These are phyloP conservation scores for Camillea tinctor DNA, from an alignment of 2,329 filamentous ascomycete species.

Conservation along the genomic window DNA sequence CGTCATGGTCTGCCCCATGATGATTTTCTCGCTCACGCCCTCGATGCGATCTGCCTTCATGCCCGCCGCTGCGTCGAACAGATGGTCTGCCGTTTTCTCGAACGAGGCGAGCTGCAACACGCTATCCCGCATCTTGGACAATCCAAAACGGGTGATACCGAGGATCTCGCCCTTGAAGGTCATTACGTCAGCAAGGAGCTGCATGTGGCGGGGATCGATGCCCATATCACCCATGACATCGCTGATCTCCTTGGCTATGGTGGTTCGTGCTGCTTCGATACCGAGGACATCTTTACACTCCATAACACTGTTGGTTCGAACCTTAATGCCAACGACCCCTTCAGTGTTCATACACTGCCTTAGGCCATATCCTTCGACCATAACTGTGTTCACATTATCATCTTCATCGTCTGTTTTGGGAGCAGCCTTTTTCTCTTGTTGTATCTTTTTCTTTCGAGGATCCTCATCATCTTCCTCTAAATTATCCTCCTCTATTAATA, in stretches of 20 bases:
- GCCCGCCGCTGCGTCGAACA: constrained; percentile 89
- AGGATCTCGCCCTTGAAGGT: constrained; percentile 97
- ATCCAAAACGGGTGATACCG: constrained; percentile 92
- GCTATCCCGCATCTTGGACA: constrained; percentile 93
- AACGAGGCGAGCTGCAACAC: constrained; percentile 94
- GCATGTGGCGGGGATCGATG: constrained; percentile 97
- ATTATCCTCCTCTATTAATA: constrained; percentile 43
- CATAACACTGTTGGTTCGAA: constrained; percentile 83
- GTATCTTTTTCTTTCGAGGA: constrained; percentile 15
- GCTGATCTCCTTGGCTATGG: constrained; percentile 85
- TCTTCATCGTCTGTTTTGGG: neutral
- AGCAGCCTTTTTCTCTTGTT: constrained; percentile 40
- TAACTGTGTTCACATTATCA: constrained; percentile 54
- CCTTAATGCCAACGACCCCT: constrained; percentile 76
- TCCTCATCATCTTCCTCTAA: neutral
- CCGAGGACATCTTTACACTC: constrained; percentile 85
- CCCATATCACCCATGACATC: constrained; percentile 91
- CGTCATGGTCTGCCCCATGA: constrained; percentile 93
- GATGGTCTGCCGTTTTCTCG: constrained; percentile 95
- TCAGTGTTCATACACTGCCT: constrained; percentile 89
- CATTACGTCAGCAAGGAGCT: constrained; percentile 96
- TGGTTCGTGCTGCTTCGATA: constrained; percentile 88
- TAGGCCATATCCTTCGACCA: constrained; percentile 94
- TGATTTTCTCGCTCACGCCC: constrained; percentile 94
- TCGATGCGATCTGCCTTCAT: constrained; percentile 93